Base-by-base conservation (phyloP, 2,329 filamentous ascomycete species). In the Paraconiothyrium brasiliense region DNA sequence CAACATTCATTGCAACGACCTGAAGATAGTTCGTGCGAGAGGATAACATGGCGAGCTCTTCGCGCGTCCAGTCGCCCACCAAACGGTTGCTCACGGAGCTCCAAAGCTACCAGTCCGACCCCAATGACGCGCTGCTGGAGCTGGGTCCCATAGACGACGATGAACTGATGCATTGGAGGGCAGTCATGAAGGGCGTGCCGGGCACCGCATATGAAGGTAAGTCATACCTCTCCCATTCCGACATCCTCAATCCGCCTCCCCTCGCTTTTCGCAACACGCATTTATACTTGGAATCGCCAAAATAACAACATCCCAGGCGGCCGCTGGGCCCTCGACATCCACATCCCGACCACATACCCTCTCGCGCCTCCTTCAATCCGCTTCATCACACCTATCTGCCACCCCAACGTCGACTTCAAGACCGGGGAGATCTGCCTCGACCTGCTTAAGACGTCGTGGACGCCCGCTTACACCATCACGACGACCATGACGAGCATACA, bases 381-480 rank as follows among this genome's bases (percentile, higher is more conserved):
- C 60, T 99, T 99, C 82, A 82, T 85, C n/a, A 99, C 75, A 8
- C 74, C 74, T 62, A 77, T 76, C 69, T 76, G 73, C 67, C 76
- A 77, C 60, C 72, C 75, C 0, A 83, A 84, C 56, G 83, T 65
- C 71, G 75, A 78, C 59, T 78, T 78, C 70, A 71, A 85, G 69
- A 93, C 88, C 2, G 95, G 95, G 69, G 94, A 97, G 80, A 95
- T 99, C 75, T 99, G 95, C 78, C 87, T 98, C 32, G 95, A 97
- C 75, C 85, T 98, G 64, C 84, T 99, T 54, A 88, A 87, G 62
- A 83, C 82, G 0, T 86, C 86, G 20, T 98, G 94, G 94, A 91
- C 92, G 61, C 92, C 94, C 1, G 89, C 92, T 20, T 95, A 97
- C 79, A 94, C 90, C 44, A 85, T 98, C 22, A 86, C 90, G 39